phyloP scores from a whole-genome alignment of 2,329 filamentous ascomycete species.

The Taxawa tesnikishii region DNA sequence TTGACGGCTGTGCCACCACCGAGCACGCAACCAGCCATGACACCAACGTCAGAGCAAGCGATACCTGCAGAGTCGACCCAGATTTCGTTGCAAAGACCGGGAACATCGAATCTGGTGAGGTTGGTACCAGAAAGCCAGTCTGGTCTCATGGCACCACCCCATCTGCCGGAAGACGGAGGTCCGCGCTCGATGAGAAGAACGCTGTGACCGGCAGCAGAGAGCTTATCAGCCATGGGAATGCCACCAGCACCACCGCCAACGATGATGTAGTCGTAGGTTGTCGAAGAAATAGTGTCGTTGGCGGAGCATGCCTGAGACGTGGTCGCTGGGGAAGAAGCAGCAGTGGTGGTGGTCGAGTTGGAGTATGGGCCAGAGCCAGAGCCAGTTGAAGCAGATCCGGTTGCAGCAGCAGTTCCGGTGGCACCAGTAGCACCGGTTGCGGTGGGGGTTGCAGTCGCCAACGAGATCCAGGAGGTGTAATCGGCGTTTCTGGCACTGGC shows the following conservation, averaged over 20 bases:
- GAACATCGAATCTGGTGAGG: constrained; percentile 59
- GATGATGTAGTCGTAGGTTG: constrained; percentile 51
- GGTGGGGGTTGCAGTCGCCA: constrained; percentile 9
- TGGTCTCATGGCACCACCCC: constrained; percentile 49
- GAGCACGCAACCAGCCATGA: constrained; percentile 60
- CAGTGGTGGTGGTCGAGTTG: too few species aligned
- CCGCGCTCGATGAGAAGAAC: constrained; percentile 45
- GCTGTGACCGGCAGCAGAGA: constrained; percentile 51
- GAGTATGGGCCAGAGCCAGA: too few species aligned
- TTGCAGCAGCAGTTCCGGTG: background rate
- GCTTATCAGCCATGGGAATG: constrained; percentile 46
- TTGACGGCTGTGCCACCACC: constrained; percentile 58
- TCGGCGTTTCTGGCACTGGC: constrained; percentile 30
- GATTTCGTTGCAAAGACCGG: constrained; percentile 59
- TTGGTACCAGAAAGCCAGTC: constrained; percentile 50
- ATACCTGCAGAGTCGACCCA: constrained; percentile 52
- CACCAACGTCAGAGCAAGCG: constrained; percentile 56
- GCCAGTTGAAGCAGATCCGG: too few species aligned
- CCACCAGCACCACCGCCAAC: constrained; percentile 52
- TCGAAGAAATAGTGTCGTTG: constrained; percentile 15
- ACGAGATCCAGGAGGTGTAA: constrained; percentile 27
- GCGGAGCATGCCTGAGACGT: constrained; percentile 3
- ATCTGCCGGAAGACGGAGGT: constrained; percentile 48
- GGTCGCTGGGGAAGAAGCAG: too few species aligned
- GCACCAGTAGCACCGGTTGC: background rate